These are phyloP conservation scores for Sutorius eximius DNA, from an alignment of 1,284 basidiomycete species.

Conservation along the genomic window DNA sequence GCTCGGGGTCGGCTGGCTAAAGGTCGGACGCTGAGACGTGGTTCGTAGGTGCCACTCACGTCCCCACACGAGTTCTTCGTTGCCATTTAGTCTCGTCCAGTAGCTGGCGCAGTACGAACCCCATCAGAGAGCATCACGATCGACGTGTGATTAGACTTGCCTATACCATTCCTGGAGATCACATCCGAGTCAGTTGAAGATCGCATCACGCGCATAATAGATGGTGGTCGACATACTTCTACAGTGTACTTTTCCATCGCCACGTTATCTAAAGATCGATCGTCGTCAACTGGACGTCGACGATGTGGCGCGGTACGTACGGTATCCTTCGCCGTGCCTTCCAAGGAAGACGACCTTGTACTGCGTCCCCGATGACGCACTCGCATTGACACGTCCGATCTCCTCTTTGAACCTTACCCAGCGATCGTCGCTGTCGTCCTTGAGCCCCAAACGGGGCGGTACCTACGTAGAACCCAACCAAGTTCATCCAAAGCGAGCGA, in stretches of 20 bases:
- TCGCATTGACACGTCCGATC: conserved; percentile 47
- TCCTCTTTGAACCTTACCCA: conserved; percentile 52
- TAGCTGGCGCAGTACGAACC: conserved; percentile 43
- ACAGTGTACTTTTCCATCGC: conserved; percentile 72
- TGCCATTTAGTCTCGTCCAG: conserved; percentile 69
- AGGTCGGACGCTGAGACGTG: background rate
- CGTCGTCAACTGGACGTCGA: background rate
- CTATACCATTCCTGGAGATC: conserved; percentile 50
- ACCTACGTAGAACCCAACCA: conserved; percentile 52
- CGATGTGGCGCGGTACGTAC: conserved; percentile 26
- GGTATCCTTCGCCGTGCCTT: conserved; percentile 71
- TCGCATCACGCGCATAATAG: background rate
- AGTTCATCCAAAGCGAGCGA: background rate
- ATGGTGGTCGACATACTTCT: conserved; percentile 38
- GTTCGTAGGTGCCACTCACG: conserved; percentile 46
- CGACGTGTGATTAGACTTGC: conserved; percentile 37
- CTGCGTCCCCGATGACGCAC: conserved; percentile 37
- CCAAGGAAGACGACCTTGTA: conserved; percentile 69
- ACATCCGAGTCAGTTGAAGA: background rate
- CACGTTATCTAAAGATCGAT: conserved; percentile 60
- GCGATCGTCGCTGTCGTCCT: conserved; percentile 50
- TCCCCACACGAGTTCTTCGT: conserved; percentile 78
- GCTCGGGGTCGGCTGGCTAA: conserved; percentile 68
- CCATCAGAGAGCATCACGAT: background rate
- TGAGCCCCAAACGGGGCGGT: conserved; percentile 63